Conservation (phyloP, 129 eudicot species). For the Flaveria robusta region DNA sequence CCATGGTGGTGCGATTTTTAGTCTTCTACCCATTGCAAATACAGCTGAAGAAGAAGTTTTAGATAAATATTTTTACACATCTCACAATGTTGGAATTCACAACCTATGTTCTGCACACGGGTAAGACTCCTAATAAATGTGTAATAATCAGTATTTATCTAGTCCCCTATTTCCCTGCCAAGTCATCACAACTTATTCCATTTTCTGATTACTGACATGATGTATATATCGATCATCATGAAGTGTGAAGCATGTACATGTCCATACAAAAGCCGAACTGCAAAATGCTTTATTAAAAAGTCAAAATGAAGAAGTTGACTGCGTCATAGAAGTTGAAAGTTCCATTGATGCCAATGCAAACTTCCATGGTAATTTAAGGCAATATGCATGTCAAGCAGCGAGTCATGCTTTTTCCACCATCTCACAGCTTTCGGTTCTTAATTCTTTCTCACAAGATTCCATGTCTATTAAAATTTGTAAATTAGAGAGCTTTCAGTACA, state of each 20-base stretch:
- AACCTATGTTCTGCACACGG: constrained; percentile 79
- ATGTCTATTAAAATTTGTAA: constrained; percentile 43
- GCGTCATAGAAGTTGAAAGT: constrained; percentile 88
- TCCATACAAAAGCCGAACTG: constrained; percentile 64
- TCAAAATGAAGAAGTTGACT: constrained; percentile 64
- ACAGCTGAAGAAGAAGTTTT: constrained; percentile 57
- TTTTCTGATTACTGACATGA: constrained; percentile 16
- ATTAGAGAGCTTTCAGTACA: constrained; percentile 64
- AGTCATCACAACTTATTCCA: background rate
- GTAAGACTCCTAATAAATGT: constrained; percentile 41
- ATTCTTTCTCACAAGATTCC: constrained; percentile 33
- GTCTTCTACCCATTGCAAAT: constrained; percentile 85
- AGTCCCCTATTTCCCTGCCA: background rate
- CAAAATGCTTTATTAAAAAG: constrained; percentile 59
- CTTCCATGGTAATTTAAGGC: constrained; percentile 75
- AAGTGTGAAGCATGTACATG: constrained; percentile 81
- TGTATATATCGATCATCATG: constrained; percentile 12
- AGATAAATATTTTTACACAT: constrained; percentile 77
- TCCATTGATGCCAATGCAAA: constrained; percentile 72
- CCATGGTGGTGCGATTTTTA: constrained; percentile 95
- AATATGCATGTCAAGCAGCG: constrained; percentile 64
- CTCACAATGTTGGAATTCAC: constrained; percentile 73
- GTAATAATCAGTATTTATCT: background rate
- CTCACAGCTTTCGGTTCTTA: constrained; percentile 46
- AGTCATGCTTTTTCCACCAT: constrained; percentile 54